Conservation (phyloP, 345 rosid species). For the Alliaria petiolata region DNA sequence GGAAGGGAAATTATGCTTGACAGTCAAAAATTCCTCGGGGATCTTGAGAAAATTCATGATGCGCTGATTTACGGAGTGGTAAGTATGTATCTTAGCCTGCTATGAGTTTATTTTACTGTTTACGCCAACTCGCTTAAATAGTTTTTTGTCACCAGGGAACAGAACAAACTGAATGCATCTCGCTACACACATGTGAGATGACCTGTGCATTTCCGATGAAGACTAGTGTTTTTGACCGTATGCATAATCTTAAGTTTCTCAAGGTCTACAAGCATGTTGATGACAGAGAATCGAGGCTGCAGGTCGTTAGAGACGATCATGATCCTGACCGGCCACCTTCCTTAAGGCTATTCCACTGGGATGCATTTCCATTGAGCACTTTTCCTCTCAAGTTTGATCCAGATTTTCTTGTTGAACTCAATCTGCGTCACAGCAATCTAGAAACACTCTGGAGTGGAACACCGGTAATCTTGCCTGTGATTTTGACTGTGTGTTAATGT, state of each 20-base stretch:
- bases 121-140: background rate
- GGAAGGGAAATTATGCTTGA: constrained; percentile 7
- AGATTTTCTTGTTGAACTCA: background rate
- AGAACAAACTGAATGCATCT: constrained; percentile 1
- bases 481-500: background rate
- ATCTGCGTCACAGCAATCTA: constrained; percentile 2
- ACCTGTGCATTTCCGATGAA: background rate
- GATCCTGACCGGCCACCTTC: background rate
- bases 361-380: constrained; percentile 10
- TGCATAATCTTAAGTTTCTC: background rate
- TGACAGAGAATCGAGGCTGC: background rate
- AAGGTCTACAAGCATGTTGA: constrained; percentile 15
- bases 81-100: background rate
- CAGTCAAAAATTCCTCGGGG: background rate
- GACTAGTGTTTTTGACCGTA: background rate
- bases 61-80: background rate
- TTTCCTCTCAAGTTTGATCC: background rate
- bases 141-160: background rate
- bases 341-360: constrained; percentile 16
- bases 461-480: background rate
- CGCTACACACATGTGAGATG: constrained; percentile 4
- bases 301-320: background rate
- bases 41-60: background rate
- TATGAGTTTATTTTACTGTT: background rate
- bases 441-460: background rate